phyloP scores from a whole-genome alignment of 2,329 filamentous ascomycete species.

The Byssoonygena ceratinophila region DNA sequence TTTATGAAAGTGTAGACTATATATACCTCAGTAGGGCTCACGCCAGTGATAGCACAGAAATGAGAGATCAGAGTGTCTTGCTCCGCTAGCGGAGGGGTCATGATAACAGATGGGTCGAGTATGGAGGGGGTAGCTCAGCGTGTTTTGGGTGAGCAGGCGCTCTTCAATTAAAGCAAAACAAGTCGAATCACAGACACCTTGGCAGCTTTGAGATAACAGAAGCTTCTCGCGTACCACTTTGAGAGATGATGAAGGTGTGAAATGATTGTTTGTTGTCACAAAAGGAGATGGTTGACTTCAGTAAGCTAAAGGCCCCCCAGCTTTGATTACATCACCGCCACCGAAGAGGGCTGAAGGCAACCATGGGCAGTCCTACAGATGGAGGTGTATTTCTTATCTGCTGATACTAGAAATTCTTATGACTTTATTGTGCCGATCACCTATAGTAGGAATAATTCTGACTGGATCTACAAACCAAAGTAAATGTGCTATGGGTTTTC shows the following conservation, averaged over 20 bases:
- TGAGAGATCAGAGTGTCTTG: slow-evolving; percentile 40
- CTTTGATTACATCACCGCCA: too few species aligned
- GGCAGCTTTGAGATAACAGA: background rate
- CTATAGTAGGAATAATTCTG: too few species aligned
- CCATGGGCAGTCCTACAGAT: too few species aligned
- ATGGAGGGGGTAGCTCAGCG: slow-evolving; percentile 5
- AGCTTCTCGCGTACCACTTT: background rate
- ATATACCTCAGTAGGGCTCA: slow-evolving; percentile 40
- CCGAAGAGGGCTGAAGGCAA: too few species aligned
- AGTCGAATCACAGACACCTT: background rate
- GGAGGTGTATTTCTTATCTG: too few species aligned
- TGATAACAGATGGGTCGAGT: slow-evolving; percentile 16
- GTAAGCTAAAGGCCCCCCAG: background rate
- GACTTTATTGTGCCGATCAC: too few species aligned
- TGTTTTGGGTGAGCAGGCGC: background rate
- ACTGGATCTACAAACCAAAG: too few species aligned
- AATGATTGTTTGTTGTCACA: background rate
- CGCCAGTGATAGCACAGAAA: slow-evolving; percentile 49
- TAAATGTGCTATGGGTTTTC: too few species aligned
- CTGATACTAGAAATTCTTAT: too few species aligned
- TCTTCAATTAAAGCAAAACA: background rate
- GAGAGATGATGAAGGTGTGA: background rate
- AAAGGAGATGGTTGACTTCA: background rate
- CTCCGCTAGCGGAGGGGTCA: slow-evolving; percentile 29
- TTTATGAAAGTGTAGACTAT: background rate